Evolutionary conservation across 1,284 basidiomycete species (phyloP).

Genomic region (Ceratobasidium sp.): DNA sequence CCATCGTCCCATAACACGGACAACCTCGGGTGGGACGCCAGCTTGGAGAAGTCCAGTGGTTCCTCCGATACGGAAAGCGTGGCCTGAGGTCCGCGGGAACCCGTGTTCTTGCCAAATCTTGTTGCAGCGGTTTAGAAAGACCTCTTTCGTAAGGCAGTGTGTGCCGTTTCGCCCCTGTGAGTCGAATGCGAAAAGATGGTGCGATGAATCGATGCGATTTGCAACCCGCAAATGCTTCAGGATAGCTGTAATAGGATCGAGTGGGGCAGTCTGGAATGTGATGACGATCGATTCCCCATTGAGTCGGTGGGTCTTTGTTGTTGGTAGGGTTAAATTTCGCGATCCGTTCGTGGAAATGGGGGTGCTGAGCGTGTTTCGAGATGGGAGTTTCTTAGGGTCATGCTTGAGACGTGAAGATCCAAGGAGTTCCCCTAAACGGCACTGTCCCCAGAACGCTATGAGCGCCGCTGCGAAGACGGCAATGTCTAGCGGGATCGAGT

Average conservation of each 20-base stretch:
- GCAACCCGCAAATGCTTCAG: background rate
- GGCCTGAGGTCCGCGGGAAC: conserved; percentile 53
- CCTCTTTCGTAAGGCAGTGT: conserved; percentile 7
- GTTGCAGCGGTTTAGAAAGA: conserved; percentile 28
- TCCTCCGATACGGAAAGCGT: conserved; percentile 57
- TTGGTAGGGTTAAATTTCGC: conserved; percentile 4
- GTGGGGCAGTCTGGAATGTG: background rate
- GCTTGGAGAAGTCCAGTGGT: conserved; percentile 53
- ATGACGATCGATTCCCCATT: conserved; percentile 29
- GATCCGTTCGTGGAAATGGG: background rate
- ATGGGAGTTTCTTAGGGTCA: background rate
- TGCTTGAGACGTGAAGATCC: background rate
- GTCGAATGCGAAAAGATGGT: conserved; percentile 9
- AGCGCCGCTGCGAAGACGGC: conserved; percentile 18
- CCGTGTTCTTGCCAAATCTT: conserved; percentile 50
- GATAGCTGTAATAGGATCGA: conserved; percentile 2
- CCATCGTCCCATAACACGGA: conserved; percentile 54
- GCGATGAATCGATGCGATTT: background rate
- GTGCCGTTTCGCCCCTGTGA: background rate
- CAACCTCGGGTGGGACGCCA: conserved; percentile 54
- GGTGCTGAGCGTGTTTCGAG: background rate
- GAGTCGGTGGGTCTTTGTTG: conserved; percentile 20
- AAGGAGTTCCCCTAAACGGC: conserved; percentile 36
- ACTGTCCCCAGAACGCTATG: conserved; percentile 40
- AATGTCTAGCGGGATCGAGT: background rate